Percentiles rank a stretch among this genome's conserved stretches.
phyloP scores from a whole-genome alignment of 2,329 filamentous ascomycete genomes.

The Aspergillus awamori region DNA sequence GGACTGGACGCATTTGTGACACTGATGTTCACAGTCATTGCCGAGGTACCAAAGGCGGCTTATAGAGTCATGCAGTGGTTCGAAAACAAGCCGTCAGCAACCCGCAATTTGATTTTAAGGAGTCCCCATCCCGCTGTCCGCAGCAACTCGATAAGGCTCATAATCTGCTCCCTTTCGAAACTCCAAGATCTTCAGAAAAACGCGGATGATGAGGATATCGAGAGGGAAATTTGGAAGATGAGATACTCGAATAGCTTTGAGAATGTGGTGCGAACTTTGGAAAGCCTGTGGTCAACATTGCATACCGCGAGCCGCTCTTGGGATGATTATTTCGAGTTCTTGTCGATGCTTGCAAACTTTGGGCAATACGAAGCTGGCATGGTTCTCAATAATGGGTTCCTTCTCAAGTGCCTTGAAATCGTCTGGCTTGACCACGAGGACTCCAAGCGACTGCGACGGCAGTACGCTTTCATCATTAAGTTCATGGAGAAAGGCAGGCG shows the following conservation, averaged over 20 bases:
- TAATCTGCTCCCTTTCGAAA: conserved; percentile 57
- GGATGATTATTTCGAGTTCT: conserved; percentile 75
- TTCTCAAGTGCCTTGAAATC: conserved; percentile 62
- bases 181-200: conserved; percentile 50
- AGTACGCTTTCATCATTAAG: conserved; percentile 53
- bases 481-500: conserved; percentile 51
- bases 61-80: conserved; percentile 66
- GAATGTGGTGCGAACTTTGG: conserved; percentile 52
- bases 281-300: conserved; percentile 64
- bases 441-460: conserved; percentile 53
- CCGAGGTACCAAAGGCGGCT: conserved; percentile 59
- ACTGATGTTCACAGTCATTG: conserved; percentile 56
- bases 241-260: conserved; percentile 35
- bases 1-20: conserved; percentile 62
- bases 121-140: conserved; percentile 63
- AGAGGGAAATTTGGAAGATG: conserved; percentile 29
- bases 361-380: conserved; percentile 61
- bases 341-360: conserved; percentile 66
- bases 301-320: conserved; percentile 67
- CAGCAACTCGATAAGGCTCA: conserved; percentile 52
- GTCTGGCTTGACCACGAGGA: conserved; percentile 61
- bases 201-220: conserved; percentile 26
- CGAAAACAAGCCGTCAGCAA: conserved; percentile 54
- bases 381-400: conserved; percentile 64
- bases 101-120: conserved; percentile 68